phyloP scores from a whole-genome alignment of 2,329 filamentous ascomycete species.

The Fusarium dlaminii region DNA sequence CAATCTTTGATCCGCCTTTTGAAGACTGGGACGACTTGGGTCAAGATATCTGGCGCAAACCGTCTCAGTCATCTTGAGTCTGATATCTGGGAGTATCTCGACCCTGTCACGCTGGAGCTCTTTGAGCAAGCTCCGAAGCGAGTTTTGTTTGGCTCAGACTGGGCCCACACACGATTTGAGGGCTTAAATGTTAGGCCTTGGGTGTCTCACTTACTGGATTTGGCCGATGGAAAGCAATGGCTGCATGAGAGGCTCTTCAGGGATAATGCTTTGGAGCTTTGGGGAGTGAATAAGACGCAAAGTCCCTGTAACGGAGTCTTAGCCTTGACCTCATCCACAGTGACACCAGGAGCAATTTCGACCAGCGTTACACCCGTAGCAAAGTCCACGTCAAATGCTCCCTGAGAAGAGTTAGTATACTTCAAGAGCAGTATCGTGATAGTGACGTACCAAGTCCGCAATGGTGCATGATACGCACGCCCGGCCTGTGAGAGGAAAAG shows the following conservation, averaged over 20 bases:
- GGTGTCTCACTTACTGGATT: neutral
- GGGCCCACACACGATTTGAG: neutral
- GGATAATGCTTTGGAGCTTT: neutral
- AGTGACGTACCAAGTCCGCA: slow-evolving; percentile 74
- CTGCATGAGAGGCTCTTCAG: neutral
- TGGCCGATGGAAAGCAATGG: neutral
- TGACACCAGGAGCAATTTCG: slow-evolving; percentile 88
- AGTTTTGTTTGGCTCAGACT: neutral
- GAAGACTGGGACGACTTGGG: neutral
- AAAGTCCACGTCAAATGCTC: slow-evolving; percentile 74
- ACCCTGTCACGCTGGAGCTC: neutral
- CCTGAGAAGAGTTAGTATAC: slow-evolving; percentile 42
- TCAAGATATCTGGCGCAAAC: neutral
- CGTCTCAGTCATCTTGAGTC: neutral
- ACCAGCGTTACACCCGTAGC: slow-evolving; percentile 80
- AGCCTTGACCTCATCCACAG: slow-evolving; percentile 84
- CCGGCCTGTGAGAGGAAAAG: slow-evolving; percentile 88
- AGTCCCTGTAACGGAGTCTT: slow-evolving; percentile 67
- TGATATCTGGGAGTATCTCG: neutral
- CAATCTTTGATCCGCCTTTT: neutral
- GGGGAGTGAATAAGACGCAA: neutral
- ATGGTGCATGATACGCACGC: slow-evolving; percentile 91
- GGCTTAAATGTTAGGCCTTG: neutral
- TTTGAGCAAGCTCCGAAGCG: neutral
- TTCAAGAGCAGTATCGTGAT: neutral